Evolutionary conservation across 305 asterid species (phyloP), one percentile per base, ranked within the genome.

Genomic region (Plantago lanceolata): DNA sequence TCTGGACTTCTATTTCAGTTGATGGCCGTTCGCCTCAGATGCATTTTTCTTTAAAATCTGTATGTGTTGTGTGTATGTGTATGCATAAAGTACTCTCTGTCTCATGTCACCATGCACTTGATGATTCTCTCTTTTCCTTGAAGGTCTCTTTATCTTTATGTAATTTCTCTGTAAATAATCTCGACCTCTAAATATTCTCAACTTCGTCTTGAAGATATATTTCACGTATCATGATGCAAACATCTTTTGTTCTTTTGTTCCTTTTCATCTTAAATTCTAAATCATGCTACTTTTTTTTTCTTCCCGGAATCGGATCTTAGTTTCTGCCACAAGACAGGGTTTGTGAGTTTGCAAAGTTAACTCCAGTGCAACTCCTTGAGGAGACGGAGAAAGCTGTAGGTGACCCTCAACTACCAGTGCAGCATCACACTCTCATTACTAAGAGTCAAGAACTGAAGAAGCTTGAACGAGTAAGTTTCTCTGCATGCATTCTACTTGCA

Each of bases 251-350:
- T 54, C 1, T 50, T 43, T 70, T 51, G 20, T 69, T 26, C 8
- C 56, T 68, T 61, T 59, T 55, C 51, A 57, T 20, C 53, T 69
- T 40, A 67, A 57, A 63, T 67, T 48, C 61, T 68, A 28, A 44
- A 43, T 48, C 35, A 48, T 59, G 55, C 61, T 53, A 48, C 44
- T 16, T 68, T 70, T 69, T 37, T 66, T 63, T 68, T 70, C 68
- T 37, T 66, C 61, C 54, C 71, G 67, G 61, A 71, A 69, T 75
- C 6, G 86, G 51, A 49, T 74, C 20, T 69, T 75, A 92, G 97
- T 92, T 92, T 82, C 89, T 89, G 59, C 98, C 97, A 62, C 98
- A 92, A 82, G 98, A 92, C 81, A 78, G 98, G 76, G 98, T 92
- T 61, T 89, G 97, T 73, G 98, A 92, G 77, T 92, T 92, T 81